These are phyloP conservation scores for Diplodia scrobiculata DNA, from an alignment of 2,329 filamentous ascomycete genomes.

Conservation along the genomic window DNA sequence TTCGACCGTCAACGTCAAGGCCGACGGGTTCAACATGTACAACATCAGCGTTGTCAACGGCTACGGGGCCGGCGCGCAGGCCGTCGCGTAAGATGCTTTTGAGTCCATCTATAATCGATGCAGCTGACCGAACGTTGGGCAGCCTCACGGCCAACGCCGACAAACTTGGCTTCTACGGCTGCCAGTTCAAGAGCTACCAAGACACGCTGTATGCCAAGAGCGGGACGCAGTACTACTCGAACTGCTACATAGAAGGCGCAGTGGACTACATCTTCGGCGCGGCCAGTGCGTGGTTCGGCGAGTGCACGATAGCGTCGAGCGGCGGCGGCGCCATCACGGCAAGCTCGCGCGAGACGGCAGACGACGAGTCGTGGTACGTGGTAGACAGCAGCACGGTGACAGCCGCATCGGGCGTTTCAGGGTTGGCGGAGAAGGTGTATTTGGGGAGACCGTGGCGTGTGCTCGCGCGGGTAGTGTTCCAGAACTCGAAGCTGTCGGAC, in stretches of 20 bases:
- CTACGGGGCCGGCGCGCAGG: conserved; percentile 33
- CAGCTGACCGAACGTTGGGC: conserved; percentile 47
- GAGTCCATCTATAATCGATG: conserved; percentile 11
- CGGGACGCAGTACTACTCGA: conserved; percentile 60
- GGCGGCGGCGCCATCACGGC: conserved; percentile 40
- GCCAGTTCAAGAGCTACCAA: conserved; percentile 59
- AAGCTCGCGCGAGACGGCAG: conserved; percentile 41
- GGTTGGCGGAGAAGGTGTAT: conserved; percentile 43
- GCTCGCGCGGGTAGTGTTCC: conserved; percentile 57
- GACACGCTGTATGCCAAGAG: conserved; percentile 53
- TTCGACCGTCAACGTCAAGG: conserved; percentile 53
- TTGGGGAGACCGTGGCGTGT: conserved; percentile 58
- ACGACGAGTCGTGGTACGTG: conserved; percentile 54
- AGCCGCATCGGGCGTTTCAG: conserved; percentile 42
- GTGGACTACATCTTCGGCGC: conserved; percentile 64
- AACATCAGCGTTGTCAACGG: conserved; percentile 61
- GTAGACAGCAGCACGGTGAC: conserved; percentile 57
- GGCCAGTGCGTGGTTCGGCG: conserved; percentile 56
- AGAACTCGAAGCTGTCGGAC: conserved; percentile 54
- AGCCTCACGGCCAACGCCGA: conserved; percentile 56
- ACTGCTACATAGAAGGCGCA: conserved; percentile 58
- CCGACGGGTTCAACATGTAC: conserved; percentile 60
- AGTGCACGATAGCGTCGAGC: conserved; percentile 39
- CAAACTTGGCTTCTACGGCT: conserved; percentile 61
- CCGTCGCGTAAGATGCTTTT: conserved; percentile 15